A percentile compares a stretch with the other conserved stretches of the same genome.
phyloP scores from a whole-genome alignment of 2,329 filamentous ascomycete species.

The Ceratocystis colombiana region DNA sequence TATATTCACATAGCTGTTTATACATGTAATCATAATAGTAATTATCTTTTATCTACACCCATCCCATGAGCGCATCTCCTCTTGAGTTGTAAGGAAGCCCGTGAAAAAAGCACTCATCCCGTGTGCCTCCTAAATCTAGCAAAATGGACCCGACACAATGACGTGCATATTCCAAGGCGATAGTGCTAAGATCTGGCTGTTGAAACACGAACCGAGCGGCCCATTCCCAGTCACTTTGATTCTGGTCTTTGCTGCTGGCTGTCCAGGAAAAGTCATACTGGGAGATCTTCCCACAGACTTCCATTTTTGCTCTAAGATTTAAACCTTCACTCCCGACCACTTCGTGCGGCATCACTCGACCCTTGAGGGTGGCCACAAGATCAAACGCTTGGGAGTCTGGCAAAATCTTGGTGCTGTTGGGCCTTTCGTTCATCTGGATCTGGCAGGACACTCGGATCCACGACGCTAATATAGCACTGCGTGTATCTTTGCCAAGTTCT shows the following conservation, averaged over 20 bases:
- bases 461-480: slow-evolving; percentile 19
- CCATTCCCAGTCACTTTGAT: slow-evolving; percentile 22
- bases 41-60: slow-evolving; percentile 2
- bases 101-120: slow-evolving; percentile 22
- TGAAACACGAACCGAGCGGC: slow-evolving; percentile 18
- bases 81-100: slow-evolving; percentile 20
- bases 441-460: slow-evolving; percentile 19
- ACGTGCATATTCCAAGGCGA: slow-evolving; percentile 21
- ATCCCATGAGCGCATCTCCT: slow-evolving; percentile 21
- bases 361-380: slow-evolving; percentile 18
- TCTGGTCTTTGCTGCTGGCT: background rate
- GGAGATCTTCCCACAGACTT: slow-evolving; percentile 21
- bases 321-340: slow-evolving; percentile 15
- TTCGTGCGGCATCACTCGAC: slow-evolving; percentile 17
- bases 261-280: slow-evolving; percentile 21
- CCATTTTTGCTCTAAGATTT: slow-evolving; percentile 22
- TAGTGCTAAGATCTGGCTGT: slow-evolving; percentile 21
- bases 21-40: background rate
- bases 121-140: slow-evolving; percentile 20
- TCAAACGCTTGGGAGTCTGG: slow-evolving; percentile 3
- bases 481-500: slow-evolving; percentile 22
- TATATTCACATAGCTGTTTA: slow-evolving; percentile 7
- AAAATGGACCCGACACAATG: slow-evolving; percentile 23
- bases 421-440: slow-evolving; percentile 16
- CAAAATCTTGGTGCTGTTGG: background rate